phyloP scores from a whole-genome alignment of 371 early-diverging fungal genomes.

The Batrachochytrium dendrobatidis region DNA sequence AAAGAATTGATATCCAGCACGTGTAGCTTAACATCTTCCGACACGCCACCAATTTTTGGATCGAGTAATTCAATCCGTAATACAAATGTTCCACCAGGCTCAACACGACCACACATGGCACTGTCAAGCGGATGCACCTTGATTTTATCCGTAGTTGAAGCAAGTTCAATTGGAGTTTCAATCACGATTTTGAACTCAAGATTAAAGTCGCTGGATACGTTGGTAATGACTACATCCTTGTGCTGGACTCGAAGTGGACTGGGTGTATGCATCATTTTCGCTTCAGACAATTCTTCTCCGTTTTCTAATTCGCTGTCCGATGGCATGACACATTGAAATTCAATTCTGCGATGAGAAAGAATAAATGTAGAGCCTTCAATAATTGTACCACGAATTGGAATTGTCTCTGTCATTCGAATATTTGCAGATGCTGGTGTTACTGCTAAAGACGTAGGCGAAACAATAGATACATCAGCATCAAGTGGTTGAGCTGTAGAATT shows the following conservation, averaged over 20 bases:
- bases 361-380: constrained; percentile 61
- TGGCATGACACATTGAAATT: constrained; percentile 39
- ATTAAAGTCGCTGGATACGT: constrained; percentile 56
- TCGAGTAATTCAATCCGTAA: constrained; percentile 55
- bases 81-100: constrained; percentile 47
- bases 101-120: constrained; percentile 50
- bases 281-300: neutral
- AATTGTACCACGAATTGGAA: constrained; percentile 59
- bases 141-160: constrained; percentile 17
- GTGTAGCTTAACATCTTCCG: constrained; percentile 71
- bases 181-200: constrained; percentile 59
- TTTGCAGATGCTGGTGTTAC: neutral
- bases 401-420: constrained; percentile 57
- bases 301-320: constrained; percentile 44
- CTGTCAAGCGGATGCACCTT: constrained; percentile 40
- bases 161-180: constrained; percentile 47
- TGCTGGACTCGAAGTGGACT: constrained; percentile 20
- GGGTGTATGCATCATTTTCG: neutral
- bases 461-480: neutral
- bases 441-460: neutral
- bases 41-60: constrained; percentile 55
- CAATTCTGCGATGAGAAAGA: constrained; percentile 53
- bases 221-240: constrained; percentile 50
- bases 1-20: constrained; percentile 67
- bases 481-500: neutral